Evolutionary conservation across 257 asterid genomes (phyloP).

Genomic region (Coffea canephora): DNA sequence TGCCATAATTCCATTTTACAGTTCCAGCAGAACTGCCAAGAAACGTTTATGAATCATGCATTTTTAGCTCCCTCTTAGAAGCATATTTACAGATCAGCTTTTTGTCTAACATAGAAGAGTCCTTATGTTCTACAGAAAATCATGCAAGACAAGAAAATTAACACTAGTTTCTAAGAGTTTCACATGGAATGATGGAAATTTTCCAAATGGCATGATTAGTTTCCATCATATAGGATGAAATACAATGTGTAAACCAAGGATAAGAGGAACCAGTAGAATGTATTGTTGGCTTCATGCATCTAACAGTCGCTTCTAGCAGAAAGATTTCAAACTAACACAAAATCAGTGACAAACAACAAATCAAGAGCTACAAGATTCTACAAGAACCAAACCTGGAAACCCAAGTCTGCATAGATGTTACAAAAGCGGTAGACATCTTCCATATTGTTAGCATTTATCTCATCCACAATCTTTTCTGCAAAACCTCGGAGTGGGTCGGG

Average conservation of each 20-base stretch:
- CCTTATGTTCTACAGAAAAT: neutral
- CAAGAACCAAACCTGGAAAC: constrained; percentile 64
- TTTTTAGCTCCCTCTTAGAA: neutral
- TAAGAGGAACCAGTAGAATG: neutral
- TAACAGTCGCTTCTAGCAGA: neutral
- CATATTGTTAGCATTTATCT: constrained; percentile 62
- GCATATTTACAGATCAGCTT: neutral
- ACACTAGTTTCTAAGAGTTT: neutral
- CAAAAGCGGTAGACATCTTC: constrained; percentile 86
- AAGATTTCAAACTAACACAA: neutral
- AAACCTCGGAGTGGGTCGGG: constrained; percentile 89
- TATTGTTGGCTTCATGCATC: neutral
- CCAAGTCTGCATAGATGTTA: constrained; percentile 69
- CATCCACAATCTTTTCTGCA: constrained; percentile 74
- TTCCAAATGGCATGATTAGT: neutral
- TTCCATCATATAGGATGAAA: neutral
- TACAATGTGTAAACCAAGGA: neutral
- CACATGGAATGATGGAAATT: neutral
- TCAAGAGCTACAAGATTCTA: constrained; percentile 2
- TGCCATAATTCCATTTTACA: neutral
- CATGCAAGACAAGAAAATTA: neutral
- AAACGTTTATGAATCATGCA: neutral
- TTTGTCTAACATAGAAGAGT: neutral
- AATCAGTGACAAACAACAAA: neutral
- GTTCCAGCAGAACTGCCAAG: neutral